Evolutionary conservation across 345 rosid species (phyloP).

Genomic region (Toxicodendron radicans): DNA sequence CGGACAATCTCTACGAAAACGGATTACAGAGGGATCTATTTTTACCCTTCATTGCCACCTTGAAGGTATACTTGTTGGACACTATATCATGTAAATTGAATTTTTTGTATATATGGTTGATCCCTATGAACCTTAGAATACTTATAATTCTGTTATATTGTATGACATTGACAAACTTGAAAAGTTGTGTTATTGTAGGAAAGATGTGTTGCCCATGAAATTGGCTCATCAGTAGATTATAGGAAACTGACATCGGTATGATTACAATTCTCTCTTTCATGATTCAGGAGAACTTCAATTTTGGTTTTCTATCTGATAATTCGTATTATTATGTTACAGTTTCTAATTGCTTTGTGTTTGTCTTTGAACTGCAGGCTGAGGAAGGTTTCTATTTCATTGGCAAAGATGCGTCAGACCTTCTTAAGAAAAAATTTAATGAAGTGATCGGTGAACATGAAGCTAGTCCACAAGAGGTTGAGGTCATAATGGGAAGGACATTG

Average conservation of each 20-base stretch:
- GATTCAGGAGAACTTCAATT: slow-evolving; percentile 17
- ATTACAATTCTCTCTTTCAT: not conserved
- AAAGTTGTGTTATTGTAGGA: slow-evolving; percentile 47
- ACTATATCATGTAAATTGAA: not conserved
- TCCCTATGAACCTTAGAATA: not conserved
- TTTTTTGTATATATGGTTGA: slow-evolving; percentile 3
- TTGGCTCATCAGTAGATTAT: slow-evolving; percentile 86
- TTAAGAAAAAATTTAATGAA: slow-evolving; percentile 69
- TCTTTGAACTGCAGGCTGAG: slow-evolving; percentile 57
- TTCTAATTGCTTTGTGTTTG: slow-evolving; percentile 9
- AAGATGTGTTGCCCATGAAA: slow-evolving; percentile 76
- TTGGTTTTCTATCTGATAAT: slow-evolving; percentile 7
- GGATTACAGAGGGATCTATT: slow-evolving; percentile 98
- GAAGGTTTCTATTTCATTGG: slow-evolving; percentile 93
- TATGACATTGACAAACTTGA: slow-evolving; percentile 14
- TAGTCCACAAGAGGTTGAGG: slow-evolving; percentile 71
- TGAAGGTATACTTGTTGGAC: slow-evolving; percentile 53
- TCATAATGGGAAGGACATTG: slow-evolving; percentile 88
- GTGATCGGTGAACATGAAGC: slow-evolving; percentile 58
- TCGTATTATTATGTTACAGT: slow-evolving; percentile 14
- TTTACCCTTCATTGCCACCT: slow-evolving; percentile 79
- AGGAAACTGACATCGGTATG: slow-evolving; percentile 87
- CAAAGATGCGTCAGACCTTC: slow-evolving; percentile 49
- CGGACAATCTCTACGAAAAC: slow-evolving; percentile 97
- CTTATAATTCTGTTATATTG: not conserved